These are phyloP conservation scores for Phytopythium oedochilum DNA, from an alignment of 352 stramenopile species.

Conservation along the genomic window DNA sequence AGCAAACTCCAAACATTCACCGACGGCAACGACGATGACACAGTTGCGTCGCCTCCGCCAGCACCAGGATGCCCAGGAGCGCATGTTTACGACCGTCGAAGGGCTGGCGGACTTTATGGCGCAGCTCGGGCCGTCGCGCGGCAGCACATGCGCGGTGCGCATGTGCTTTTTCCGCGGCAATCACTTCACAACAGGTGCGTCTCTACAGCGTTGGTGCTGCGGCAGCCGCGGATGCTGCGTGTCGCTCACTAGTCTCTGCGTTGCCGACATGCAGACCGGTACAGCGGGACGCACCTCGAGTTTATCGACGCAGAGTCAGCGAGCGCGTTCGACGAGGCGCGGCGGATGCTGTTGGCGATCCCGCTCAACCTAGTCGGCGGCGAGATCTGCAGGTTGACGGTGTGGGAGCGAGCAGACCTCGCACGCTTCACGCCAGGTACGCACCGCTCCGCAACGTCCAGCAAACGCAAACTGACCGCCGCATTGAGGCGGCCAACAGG, in stretches of 20 bases:
- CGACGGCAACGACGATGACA: neutral
- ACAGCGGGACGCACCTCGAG: constrained; percentile 7
- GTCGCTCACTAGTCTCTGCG: no score
- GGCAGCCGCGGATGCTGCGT: no score
- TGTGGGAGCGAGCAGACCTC: neutral
- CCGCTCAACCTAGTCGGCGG: neutral
- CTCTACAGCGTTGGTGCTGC: no score
- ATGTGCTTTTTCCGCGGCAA: no score
- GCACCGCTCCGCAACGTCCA: neutral
- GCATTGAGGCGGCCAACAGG: no score
- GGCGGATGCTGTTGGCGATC: neutral
- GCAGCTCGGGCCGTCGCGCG: neutral
- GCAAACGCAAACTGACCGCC: neutral
- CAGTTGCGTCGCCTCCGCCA: neutral
- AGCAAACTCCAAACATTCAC: no score
- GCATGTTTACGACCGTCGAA: neutral
- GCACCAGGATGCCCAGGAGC: neutral
- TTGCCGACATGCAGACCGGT: no score
- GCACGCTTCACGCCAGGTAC: neutral
- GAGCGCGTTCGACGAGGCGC: neutral
- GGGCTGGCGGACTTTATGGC: neutral
- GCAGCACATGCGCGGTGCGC: neutral
- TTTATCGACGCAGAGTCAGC: constrained; percentile 6
- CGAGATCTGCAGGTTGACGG: neutral
- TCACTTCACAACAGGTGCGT: neutral